Evolutionary conservation across 2,329 filamentous ascomycete genomes (phyloP), one percentile per base, ranked within the genome.

Genomic region (Sporothrix brunneoviolacea): DNA sequence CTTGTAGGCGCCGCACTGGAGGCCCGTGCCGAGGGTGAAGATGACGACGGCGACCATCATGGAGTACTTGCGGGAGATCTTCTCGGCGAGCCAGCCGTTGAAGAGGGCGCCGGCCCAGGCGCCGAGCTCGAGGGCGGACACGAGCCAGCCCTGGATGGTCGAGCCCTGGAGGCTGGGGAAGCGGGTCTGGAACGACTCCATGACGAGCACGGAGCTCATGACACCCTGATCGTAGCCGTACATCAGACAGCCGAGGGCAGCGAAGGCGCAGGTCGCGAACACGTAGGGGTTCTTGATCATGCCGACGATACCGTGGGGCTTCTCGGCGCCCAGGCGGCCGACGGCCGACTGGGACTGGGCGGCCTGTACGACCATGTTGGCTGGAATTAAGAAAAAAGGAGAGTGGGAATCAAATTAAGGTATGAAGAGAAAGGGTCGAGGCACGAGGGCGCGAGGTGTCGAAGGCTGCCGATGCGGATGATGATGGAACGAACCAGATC

Each of bases 211-310:
- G 9, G 42, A 51, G 19, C 16, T 33, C 41, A 51, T 51, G n/a
- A 51, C 48, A 13, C 48, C 48, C 30, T 51, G 48, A 16, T 46
- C 48, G 28, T 51, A 51, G 36, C 48, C 48, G 42, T 46, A 51
- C 48, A 51, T 46, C 18, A 51, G 48, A 41, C 41, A 51, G 30
- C 48, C 48, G 12, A 51, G 42, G n/a, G 48, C 48, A 8, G 42
- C 48, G 12, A 51, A 51, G 8, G 48, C 27, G 28, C 48, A 51
- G n/a, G 48, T 68, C 60, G 62, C 56, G 58, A 64, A 66, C 41
- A 70, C 67, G 55, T 68, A 70, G 2, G 67, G 66, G 54, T 69
- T 69, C 54, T 65, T 63, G 10, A 69, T 53, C 62, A 69, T 68
- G 51, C 67, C 67, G 41, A 59, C 49, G 35, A 69, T 48, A 47